Evolutionary conservation across 345 rosid genomes (phyloP).

Genomic region (Kandelia obovata): DNA sequence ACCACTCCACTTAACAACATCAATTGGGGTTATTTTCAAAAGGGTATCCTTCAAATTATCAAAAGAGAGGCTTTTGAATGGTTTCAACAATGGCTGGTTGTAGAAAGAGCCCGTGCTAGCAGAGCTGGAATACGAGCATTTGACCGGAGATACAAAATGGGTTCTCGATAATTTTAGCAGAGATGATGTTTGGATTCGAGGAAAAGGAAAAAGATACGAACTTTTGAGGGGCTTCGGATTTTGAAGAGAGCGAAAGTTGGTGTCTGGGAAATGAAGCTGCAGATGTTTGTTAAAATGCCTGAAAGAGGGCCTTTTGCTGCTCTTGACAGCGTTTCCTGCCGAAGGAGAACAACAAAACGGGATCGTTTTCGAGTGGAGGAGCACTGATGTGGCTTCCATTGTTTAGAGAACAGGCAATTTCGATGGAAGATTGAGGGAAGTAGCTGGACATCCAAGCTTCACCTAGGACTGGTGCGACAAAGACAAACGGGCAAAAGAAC

Average conservation of each 20-base stretch:
- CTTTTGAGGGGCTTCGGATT: slow-evolving; percentile 21
- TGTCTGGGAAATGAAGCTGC: slow-evolving; percentile 19
- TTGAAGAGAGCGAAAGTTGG: slow-evolving; percentile 14
- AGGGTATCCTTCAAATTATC: slow-evolving; percentile 39
- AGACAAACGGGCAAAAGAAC: too few species aligned
- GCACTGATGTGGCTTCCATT: slow-evolving; percentile 58
- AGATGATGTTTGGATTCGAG: slow-evolving; percentile 8
- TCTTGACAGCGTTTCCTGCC: not conserved
- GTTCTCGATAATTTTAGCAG: slow-evolving; percentile 13
- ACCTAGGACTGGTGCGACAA: too few species aligned
- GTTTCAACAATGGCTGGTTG: slow-evolving; percentile 36
- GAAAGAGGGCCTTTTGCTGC: slow-evolving; percentile 29
- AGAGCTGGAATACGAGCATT: slow-evolving; percentile 49
- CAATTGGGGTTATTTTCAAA: slow-evolving; percentile 43
- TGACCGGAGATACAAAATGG: slow-evolving; percentile 32
- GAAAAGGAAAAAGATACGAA: slow-evolving; percentile 16
- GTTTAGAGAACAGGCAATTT: not conserved
- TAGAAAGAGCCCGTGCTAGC: slow-evolving; percentile 33
- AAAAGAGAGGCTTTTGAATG: slow-evolving; percentile 38
- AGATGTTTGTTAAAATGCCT: slow-evolving; percentile 69
- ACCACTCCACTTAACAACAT: slow-evolving; percentile 50
- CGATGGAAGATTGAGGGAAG: too few species aligned
- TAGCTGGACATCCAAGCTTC: too few species aligned
- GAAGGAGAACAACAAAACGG: slow-evolving; percentile 27
- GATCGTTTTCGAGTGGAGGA: slow-evolving; percentile 45